Evolutionary conservation across 2,329 filamentous ascomycete genomes (phyloP).

Genomic region (Fusarium pseudocircinatum): DNA sequence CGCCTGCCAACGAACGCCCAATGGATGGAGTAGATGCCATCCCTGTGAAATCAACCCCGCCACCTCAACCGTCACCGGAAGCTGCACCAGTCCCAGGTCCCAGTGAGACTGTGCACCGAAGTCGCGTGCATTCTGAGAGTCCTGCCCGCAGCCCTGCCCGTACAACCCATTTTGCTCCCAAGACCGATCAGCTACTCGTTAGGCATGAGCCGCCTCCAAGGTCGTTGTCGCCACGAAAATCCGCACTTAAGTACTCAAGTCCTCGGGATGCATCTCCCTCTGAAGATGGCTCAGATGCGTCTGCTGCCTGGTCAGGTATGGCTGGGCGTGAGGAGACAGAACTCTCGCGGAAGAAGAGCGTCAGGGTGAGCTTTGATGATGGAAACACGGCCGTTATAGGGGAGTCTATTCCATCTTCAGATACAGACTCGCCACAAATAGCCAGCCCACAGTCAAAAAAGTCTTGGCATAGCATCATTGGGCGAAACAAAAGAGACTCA

Average conservation of each 20-base stretch:
- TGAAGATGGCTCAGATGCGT: constrained; percentile 58
- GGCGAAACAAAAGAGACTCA: constrained; percentile 58
- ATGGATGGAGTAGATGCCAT: constrained; percentile 48
- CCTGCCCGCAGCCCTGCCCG: constrained; percentile 74
- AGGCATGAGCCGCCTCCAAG: constrained; percentile 76
- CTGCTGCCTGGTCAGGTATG: constrained; percentile 42
- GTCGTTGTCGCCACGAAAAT: constrained; percentile 80
- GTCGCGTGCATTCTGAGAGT: constrained; percentile 63
- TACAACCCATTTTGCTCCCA: constrained; percentile 72
- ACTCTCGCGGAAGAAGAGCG: constrained; percentile 67
- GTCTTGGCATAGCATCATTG: constrained; percentile 63
- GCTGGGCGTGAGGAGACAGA: constrained; percentile 50
- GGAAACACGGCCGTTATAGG: constrained; percentile 65
- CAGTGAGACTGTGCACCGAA: constrained; percentile 32
- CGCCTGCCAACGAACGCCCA: background rate
- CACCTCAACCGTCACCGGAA: background rate
- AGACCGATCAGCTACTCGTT: constrained; percentile 63
- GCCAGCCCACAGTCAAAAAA: constrained; percentile 53
- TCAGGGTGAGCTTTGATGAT: constrained; percentile 83
- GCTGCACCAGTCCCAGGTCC: constrained; percentile 11
- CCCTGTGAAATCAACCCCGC: constrained; percentile 42
- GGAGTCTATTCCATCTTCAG: constrained; percentile 52
- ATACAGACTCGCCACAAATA: constrained; percentile 52
- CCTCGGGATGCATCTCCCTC: constrained; percentile 63
- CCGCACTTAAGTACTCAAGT: constrained; percentile 73